Evolutionary conservation across 257 asterid genomes (phyloP).

Genomic region (Penstemon newberryi): DNA sequence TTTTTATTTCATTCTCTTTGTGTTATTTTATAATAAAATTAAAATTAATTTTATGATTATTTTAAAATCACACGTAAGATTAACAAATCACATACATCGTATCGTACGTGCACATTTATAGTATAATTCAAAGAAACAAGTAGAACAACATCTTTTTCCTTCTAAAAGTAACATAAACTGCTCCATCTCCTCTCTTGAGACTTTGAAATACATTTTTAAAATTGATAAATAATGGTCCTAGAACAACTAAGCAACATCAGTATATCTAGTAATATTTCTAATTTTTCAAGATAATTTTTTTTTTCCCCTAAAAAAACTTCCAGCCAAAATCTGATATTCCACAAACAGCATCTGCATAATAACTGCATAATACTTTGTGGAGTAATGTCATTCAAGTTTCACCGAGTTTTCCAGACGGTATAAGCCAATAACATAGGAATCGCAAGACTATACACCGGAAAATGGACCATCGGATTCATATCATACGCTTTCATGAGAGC

Average conservation of each 20-base stretch:
- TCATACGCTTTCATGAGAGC: slow-evolving; percentile 78
- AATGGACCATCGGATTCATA: slow-evolving; percentile 77
- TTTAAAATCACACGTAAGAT: too few relatives aligned
- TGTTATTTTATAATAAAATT: too few relatives aligned
- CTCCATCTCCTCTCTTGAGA: slow-evolving; percentile 1
- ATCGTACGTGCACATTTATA: too few relatives aligned
- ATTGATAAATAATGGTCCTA: background rate
- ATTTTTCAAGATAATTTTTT: background rate
- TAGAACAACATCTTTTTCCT: background rate
- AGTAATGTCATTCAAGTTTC: slow-evolving; percentile 25
- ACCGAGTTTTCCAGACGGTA: slow-evolving; percentile 62
- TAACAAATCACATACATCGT: too few relatives aligned
- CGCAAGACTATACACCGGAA: slow-evolving; percentile 62
- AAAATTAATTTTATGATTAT: too few relatives aligned
- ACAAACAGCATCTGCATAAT: slow-evolving; percentile 11
- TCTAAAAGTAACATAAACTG: background rate
- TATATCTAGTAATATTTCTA: background rate
- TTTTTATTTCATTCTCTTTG: too few relatives aligned
- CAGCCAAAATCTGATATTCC: background rate
- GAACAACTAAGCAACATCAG: background rate
- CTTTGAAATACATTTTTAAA: background rate
- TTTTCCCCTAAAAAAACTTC: background rate
- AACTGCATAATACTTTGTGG: background rate
- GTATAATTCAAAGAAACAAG: background rate
- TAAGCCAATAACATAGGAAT: slow-evolving; percentile 70